Evolutionary conservation across 768 basidiomycete species (phyloP), one percentile per base, ranked within the genome.

Genomic region (Stropharia rugosoannulata): DNA sequence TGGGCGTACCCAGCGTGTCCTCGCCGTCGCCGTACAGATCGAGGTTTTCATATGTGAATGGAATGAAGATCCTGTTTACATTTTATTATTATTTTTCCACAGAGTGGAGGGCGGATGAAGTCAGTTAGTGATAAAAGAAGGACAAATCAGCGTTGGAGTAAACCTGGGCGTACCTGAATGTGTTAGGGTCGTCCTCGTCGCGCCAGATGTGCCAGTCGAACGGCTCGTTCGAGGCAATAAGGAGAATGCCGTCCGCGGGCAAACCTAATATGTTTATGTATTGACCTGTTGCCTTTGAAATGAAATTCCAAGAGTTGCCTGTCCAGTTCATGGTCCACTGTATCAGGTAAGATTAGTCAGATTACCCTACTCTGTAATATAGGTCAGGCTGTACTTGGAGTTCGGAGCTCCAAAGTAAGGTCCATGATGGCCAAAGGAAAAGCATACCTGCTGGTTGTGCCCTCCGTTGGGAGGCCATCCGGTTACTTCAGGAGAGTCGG

Each of bases 191-290:
- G 6, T 62, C 52, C 15, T 75, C 67, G 46, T 83, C 81, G 19
- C 70, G 72, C 72, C 75, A 76, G 62, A 85, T 74, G 59, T 79
- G 69, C 83, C 84, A 86, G 38, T 67, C 65, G 43, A 70, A 73
- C 2, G 75, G 74, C 0, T 68, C 64, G 1, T 65, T 38, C 4
- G 60, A 59, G 2, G 73, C 80, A 13, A 81, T 60, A 42, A 84
- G 63, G 22, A 58, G 70, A 1, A 70, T 67, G 1, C 80, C 82
- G 58, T 84, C 69, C 2, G 57, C 51, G 5, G 71, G 62, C n/a
- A 69, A 54, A n/a, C 75, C 79, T 0, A 67, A 68, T 10, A 75
- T 56, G 11, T 67, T 65, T 27, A 85, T 70, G 66, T 73, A 85
- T 37, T 73, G 60, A 1, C 73, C 75, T 1, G 72, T 69, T 12